Evolutionary conservation across 2,329 filamentous ascomycete genomes (phyloP).

Genomic region (Talaromyces sp.): DNA sequence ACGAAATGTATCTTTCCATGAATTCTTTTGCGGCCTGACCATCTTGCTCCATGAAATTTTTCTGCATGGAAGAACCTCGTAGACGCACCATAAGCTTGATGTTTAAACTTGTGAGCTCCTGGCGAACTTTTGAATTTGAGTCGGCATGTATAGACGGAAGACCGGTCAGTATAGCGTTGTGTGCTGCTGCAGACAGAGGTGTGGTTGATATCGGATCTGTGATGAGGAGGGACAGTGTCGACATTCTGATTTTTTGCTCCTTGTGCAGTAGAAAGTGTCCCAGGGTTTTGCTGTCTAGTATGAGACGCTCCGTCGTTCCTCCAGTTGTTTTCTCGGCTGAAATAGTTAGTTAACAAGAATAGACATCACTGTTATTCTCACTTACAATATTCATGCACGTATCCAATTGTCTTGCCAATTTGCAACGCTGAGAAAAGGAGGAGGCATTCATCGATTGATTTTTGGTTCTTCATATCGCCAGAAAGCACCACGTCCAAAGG

Average conservation of each 20-base stretch:
- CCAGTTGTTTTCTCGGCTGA: constrained; percentile 22
- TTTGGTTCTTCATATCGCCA: constrained; percentile 37
- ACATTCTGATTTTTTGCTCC: constrained; percentile 63
- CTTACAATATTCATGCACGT: constrained; percentile 63
- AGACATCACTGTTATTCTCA: constrained; percentile 12
- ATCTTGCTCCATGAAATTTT: constrained; percentile 23
- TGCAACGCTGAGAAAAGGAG: constrained; percentile 64
- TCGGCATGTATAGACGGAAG: constrained; percentile 73
- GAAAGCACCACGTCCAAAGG: constrained; percentile 47
- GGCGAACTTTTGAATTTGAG: constrained; percentile 77
- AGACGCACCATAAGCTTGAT: constrained; percentile 73
- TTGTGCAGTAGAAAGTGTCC: constrained; percentile 39
- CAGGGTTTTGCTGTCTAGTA: constrained; percentile 31
- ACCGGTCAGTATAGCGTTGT: constrained; percentile 60
- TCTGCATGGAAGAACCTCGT: constrained; percentile 48
- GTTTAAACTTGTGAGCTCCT: constrained; percentile 69
- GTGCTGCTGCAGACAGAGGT: constrained; percentile 59
- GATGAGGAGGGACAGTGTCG: constrained; percentile 76
- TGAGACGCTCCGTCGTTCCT: constrained; percentile 15
- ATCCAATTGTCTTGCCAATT: constrained; percentile 62
- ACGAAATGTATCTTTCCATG: constrained; percentile 66
- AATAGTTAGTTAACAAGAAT: constrained; percentile 4
- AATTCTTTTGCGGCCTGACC: constrained; percentile 43
- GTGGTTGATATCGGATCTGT: constrained; percentile 69
- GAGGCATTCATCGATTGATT: constrained; percentile 50